phyloP scores from a whole-genome alignment of 1,284 basidiomycete species.

The Ceratobasidium sp. region DNA sequence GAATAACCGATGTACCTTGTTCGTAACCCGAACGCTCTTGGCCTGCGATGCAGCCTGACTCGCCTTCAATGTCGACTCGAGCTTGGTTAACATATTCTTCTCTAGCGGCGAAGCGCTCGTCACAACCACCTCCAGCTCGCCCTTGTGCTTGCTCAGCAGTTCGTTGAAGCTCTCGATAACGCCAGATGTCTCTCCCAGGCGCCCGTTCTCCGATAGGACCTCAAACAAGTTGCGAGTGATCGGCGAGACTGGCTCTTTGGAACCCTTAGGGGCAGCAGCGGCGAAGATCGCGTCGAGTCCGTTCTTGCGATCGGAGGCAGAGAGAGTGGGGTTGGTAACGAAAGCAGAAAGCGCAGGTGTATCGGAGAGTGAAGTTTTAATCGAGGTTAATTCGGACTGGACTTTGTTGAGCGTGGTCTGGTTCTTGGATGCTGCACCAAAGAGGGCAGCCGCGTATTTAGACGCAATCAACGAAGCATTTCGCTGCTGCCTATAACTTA shows the following conservation, averaged over 20 bases:
- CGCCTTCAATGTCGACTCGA: constrained; percentile 88
- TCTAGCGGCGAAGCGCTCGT: constrained; percentile 88
- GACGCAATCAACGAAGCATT: constrained; percentile 77
- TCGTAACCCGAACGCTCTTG: constrained; percentile 87
- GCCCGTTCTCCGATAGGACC: constrained; percentile 94
- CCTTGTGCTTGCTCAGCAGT: constrained; percentile 90
- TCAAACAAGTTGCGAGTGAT: constrained; percentile 93
- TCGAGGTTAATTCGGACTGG: constrained; percentile 81
- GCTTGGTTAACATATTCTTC: constrained; percentile 77
- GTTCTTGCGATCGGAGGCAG: constrained; percentile 78
- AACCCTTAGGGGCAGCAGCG: constrained; percentile 66
- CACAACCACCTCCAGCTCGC: constrained; percentile 93
- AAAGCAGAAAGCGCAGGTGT: constrained; percentile 77
- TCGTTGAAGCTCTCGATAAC: constrained; percentile 95
- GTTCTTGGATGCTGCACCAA: constrained; percentile 90
- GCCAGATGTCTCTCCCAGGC: constrained; percentile 85
- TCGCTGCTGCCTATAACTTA: constrained; percentile 14
- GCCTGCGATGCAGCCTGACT: constrained; percentile 86
- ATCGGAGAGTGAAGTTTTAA: constrained; percentile 76
- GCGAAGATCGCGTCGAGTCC: constrained; percentile 79
- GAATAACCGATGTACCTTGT: constrained; percentile 75
- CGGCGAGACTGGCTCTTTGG: constrained; percentile 81
- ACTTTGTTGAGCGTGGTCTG: constrained; percentile 85
- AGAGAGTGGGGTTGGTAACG: constrained; percentile 91
- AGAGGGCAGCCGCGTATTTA: constrained; percentile 97